Evolutionary conservation across 2,329 filamentous ascomycete genomes (phyloP), one percentile per base, ranked within the genome.

Genomic region (Botrytis byssoidea): DNA sequence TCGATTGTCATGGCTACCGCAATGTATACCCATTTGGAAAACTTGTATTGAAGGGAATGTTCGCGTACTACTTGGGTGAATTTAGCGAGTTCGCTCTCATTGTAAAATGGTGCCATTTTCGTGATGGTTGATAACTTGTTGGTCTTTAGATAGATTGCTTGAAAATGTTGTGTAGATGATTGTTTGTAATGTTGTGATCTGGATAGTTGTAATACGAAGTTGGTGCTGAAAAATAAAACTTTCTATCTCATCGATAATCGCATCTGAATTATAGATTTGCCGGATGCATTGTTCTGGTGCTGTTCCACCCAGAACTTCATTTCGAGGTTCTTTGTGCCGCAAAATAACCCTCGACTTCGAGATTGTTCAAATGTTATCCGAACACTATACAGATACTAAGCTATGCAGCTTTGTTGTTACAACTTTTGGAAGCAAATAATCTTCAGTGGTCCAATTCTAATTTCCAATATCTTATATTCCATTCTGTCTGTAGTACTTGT

Each of bases 191-290:
- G 60, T 64, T 18, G n/a, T 22, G 25, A 14, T 48, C 7, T 48
- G 25, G 64, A 66, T 66, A 10, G 20, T 25, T 48, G 37, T 25
- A 57, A 29, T 66, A 66, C n/a, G 44, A 66, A 48, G n/a, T 66
- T 48, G 32, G 16, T 66, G 10, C 40, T 32, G 32, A 25, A 66
- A 25, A n/a, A 66, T 32, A 10, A 35, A 25, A 66, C 25, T 14
- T 35, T 66, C 25, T 29, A 29, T 48, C 44, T 35, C 6, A 20
- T 18, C 44, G 46, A 32, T 9, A n/a, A 35, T 48, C 20, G 18
- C 9, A 48, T n/a, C 25, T 42, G 9, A 29, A 20, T 37, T 63
- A 66, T 66, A 66, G 12, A n/a, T 35, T 22, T 48, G 14, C 20
- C 20, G 12, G 16, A 48, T 10, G 48, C 32, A 16, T 35, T 37